These are phyloP conservation scores for Trichosporon ovoides DNA, from an alignment of 1,284 basidiomycete genomes.

Conservation along the genomic window DNA sequence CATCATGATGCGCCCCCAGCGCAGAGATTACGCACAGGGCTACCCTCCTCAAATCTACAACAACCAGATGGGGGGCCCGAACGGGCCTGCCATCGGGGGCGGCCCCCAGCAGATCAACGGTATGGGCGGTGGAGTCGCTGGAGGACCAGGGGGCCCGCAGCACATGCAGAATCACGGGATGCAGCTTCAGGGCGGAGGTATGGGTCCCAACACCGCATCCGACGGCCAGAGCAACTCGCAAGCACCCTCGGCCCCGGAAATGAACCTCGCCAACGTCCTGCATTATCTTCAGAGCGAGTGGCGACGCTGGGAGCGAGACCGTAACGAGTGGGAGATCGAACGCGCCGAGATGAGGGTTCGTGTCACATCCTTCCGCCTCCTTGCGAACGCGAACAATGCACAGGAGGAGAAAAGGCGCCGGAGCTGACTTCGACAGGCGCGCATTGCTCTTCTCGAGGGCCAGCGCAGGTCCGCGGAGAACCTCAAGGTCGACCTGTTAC, in stretches of 20 bases:
- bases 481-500: conserved; percentile 88
- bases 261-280: conserved; percentile 87
- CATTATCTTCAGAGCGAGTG: conserved; percentile 98
- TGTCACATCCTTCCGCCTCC: conserved; percentile 24
- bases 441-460: conserved; percentile 95
- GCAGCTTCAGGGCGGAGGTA: conserved; percentile 5
- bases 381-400: conserved; percentile 5
- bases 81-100: conserved; percentile 2
- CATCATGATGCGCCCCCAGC: conserved; percentile 13
- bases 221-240: conserved; percentile 31
- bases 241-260: conserved; percentile 53
- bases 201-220: conserved; percentile 6
- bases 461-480: conserved; percentile 95
- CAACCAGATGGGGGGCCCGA: conserved; percentile 9
- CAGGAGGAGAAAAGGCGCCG: not conserved
- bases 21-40: conserved; percentile 15
- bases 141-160: conserved; percentile 4
- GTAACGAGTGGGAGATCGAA: conserved; percentile 99
- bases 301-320: conserved; percentile 90
- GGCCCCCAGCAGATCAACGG: conserved; percentile 15
- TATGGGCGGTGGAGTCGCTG: conserved; percentile 9
- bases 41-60: conserved; percentile 17
- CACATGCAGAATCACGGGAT: conserved; percentile 12
- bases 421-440: conserved; percentile 58
- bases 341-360: conserved; percentile 94